Evolutionary conservation across 768 basidiomycete species (phyloP), one percentile per base, ranked within the genome.

Genomic region (Lactarius tabidus): DNA sequence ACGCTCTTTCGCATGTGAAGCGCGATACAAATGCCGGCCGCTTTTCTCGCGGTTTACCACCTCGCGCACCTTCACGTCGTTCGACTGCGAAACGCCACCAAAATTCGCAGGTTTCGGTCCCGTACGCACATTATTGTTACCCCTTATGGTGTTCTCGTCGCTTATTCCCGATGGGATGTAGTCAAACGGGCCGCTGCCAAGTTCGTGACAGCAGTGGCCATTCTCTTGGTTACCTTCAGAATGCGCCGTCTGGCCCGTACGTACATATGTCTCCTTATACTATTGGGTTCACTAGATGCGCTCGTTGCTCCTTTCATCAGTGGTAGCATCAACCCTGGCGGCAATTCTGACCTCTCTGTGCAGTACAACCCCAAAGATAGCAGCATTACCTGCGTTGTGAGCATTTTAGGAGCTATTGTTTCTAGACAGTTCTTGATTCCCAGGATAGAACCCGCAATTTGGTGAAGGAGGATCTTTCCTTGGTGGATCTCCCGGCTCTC

Each of bases 41-140:
- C 1, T 43, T 62, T 18, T 54, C 61, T 15, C 61, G 61, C 14
- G 61, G 54, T 31, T 23, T 62, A 6, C 41, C 62, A 6, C 62
- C 62, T 10, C 43, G 45, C 17, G 17, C 41, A 12, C 62, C 62
- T n/a, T 28, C 41, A 1, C 54, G 54, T 26, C 61, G 61, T 14
- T 1, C 7, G 3, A 36, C 61, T 1, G 62, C 62, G 6, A 56
- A 28, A 28, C 41, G 38, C 56, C 6, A 18, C 2, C 36, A 35
- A 14, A n/a, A 35, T 17, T 33, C 33, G 2, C 56, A 26, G 12
- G 18, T 29, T 20, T n/a, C 54, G 29, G 48, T 36, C 17, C 45
- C 43, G 59, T 59, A 51, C 15, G 56, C 33, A 35, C 35, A 31
- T 33, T 57, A 4, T 38, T 38, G 6, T 26, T 26, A 23, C 33